Percentiles rank a stretch among this genome's conserved stretches.
Evolutionary conservation across 139 green algal species (phyloP).

Genomic region (Diplosphaera chodatii): DNA sequence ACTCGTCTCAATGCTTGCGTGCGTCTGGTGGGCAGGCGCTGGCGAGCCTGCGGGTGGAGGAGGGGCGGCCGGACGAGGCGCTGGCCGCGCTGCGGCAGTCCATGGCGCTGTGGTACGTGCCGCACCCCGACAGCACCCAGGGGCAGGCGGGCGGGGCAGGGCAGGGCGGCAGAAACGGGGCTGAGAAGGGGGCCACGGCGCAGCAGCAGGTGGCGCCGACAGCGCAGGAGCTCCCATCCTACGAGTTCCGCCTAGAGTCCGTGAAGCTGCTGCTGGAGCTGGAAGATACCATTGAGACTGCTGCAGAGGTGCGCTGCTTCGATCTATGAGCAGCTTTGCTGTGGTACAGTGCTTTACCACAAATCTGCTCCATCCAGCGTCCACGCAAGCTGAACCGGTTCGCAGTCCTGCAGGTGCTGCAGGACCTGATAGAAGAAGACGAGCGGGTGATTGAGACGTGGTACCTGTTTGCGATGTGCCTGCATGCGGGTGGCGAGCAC

Average conservation of each 20-base stretch:
- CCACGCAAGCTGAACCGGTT: not conserved
- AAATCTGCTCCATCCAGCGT: not conserved
- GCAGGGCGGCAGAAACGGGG: not conserved
- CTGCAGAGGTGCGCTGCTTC: slow-evolving; percentile 39
- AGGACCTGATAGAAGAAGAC: slow-evolving; percentile 68
- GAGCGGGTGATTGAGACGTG: slow-evolving; percentile 69
- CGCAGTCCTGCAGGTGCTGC: slow-evolving; percentile 45
- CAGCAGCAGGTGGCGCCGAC: not conserved
- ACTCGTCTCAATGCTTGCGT: too few species aligned
- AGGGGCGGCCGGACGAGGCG: slow-evolving; percentile 55
- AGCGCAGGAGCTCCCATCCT: slow-evolving; percentile 39
- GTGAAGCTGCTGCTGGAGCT: slow-evolving; percentile 86
- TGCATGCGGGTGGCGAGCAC: slow-evolving; percentile 33
- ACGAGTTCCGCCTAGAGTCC: slow-evolving; percentile 78
- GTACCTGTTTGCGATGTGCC: slow-evolving; percentile 62
- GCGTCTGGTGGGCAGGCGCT: too few species aligned
- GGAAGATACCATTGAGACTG: slow-evolving; percentile 53
- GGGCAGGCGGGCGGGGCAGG: not conserved
- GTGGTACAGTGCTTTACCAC: not conserved
- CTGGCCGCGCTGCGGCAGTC: slow-evolving; percentile 50
- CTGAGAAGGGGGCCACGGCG: slow-evolving; percentile 15
- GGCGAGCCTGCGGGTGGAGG: slow-evolving; percentile 48
- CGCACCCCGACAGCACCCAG: slow-evolving; percentile 1
- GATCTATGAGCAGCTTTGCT: too few species aligned
- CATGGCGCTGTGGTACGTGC: slow-evolving; percentile 58